Evolutionary conservation across 805 yeast genomes (phyloP), one percentile per base, ranked within the genome.

Genomic region (Nakazawaea siamensis): DNA sequence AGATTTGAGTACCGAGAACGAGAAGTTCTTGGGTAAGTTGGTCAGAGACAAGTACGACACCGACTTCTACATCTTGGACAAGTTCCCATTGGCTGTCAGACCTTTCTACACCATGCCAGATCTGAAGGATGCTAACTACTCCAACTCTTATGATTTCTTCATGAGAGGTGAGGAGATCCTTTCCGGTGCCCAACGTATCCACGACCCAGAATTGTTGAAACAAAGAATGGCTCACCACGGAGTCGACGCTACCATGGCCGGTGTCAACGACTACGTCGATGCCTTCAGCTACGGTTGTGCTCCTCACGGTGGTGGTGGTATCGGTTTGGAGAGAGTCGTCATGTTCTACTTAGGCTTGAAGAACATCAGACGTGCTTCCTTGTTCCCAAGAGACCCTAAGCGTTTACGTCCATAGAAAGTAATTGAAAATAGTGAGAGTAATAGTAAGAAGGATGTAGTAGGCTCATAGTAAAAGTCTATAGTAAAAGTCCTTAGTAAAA

Each of bases 91-190:
- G 55, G 92, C 85, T 20, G 75, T 88, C 37, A 80, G 99, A 70
- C 99, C 99, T 39, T 92, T 92, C 75, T 92, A 92, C 74, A 92
- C 99, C 32, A 92, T 92, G 98, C 97, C 98, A 43, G 96, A 87
- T 58, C 72, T 97, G 14, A 80, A 76, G 52, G 88, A 92, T 64
- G 76, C 95, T 44, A 72, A 80, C 49, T 88, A 88, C 67, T 88
- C 97, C 44, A 92, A 92, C 76, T 90, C 97, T 15, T 92, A 90
- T 58, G 98, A 92, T 67, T 92, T 92, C 80, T 92, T 92, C 74
- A 92, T 92, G 98, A 82, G 98, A 69, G 99, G 99, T 57, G 98
- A 92, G 68, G 99, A 92, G 66, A 92, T 92, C 51, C 67, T 92
- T 49, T 86, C 96, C n/a, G 99, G 99, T 52, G 99, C 98, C 39